Evolutionary conservation across 352 stramenopile genomes (phyloP).

Genomic region (Phytophthora meadii): DNA sequence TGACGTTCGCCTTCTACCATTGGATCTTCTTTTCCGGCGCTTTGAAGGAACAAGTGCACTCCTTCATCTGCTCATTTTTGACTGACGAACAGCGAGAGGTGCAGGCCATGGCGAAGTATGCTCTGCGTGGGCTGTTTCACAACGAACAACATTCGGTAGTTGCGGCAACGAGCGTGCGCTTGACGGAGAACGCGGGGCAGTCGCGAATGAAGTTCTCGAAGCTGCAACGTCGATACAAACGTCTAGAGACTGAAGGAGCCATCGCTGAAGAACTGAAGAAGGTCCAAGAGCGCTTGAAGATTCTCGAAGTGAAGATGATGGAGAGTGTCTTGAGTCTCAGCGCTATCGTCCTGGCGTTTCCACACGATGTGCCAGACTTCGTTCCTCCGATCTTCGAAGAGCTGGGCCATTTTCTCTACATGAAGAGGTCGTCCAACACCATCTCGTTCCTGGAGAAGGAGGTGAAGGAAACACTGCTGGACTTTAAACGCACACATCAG

Average conservation of each 20-base stretch:
- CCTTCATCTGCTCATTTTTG: slow-evolving; percentile 60
- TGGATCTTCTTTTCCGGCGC: slow-evolving; percentile 56
- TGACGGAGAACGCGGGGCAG: slow-evolving; percentile 46
- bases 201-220: slow-evolving; percentile 65
- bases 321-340: slow-evolving; percentile 74
- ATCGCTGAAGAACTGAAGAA: slow-evolving; percentile 43
- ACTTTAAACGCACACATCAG: slow-evolving; percentile 87
- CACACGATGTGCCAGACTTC: slow-evolving; percentile 73
- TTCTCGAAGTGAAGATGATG: slow-evolving; percentile 61
- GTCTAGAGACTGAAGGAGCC: slow-evolving; percentile 42
- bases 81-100: slow-evolving; percentile 80
- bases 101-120: slow-evolving; percentile 83
- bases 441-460: slow-evolving; percentile 76
- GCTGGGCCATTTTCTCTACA: slow-evolving; percentile 71
- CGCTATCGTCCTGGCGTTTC: slow-evolving; percentile 77
- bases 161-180: slow-evolving; percentile 42
- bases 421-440: slow-evolving; percentile 60
- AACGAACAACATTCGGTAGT: slow-evolving; percentile 53
- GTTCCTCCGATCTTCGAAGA: slow-evolving; percentile 80
- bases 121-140: slow-evolving; percentile 69
- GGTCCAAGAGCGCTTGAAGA: slow-evolving; percentile 48
- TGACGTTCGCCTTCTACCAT: slow-evolving; percentile 81
- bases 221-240: slow-evolving; percentile 58
- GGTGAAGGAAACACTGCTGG: slow-evolving; percentile 81
- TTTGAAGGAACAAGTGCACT: slow-evolving; percentile 56